Conservation (phyloP, 768 basidiomycete species). For the Vishniacozyma victoriae region DNA sequence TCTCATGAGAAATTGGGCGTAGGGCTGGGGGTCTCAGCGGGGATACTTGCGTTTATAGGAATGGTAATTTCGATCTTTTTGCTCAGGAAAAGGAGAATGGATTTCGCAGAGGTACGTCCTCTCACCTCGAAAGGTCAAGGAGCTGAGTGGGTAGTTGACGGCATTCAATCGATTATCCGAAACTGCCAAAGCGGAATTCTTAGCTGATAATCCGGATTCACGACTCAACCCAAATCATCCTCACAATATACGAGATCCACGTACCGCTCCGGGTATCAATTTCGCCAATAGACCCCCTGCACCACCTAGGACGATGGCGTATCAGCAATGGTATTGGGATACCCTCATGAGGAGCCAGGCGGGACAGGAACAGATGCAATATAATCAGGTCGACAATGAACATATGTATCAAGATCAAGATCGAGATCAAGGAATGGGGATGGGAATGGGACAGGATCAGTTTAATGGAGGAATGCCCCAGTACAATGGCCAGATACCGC, state of each 20-base stretch:
- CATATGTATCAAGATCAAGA: no score
- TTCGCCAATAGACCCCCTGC: constrained; percentile 5
- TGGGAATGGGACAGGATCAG: no score
- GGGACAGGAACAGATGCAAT: neutral
- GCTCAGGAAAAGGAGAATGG: constrained; percentile 22
- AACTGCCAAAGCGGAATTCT: constrained; percentile 30
- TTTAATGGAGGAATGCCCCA: no score
- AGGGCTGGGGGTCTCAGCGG: constrained; percentile 34
- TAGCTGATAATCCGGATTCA: constrained; percentile 33
- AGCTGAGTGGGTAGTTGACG: constrained; percentile 11
- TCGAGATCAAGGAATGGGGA: no score
- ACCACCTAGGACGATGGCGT: constrained; percentile 16
- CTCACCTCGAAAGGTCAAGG: neutral
- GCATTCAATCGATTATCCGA: constrained; percentile 38
- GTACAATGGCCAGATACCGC: no score
- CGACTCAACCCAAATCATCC: constrained; percentile 25
- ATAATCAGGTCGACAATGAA: neutral
- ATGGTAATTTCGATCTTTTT: constrained; percentile 27
- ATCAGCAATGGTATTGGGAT: constrained; percentile 19
- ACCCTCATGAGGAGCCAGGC: constrained; percentile 15
- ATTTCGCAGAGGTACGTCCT: constrained; percentile 32
- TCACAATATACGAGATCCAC: no score
- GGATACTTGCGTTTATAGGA: constrained; percentile 21
- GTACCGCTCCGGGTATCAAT: neutral
- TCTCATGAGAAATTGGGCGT: constrained; percentile 25